Base-by-base conservation (phyloP, 306 rosid species). In the Gillenia trifoliata region DNA sequence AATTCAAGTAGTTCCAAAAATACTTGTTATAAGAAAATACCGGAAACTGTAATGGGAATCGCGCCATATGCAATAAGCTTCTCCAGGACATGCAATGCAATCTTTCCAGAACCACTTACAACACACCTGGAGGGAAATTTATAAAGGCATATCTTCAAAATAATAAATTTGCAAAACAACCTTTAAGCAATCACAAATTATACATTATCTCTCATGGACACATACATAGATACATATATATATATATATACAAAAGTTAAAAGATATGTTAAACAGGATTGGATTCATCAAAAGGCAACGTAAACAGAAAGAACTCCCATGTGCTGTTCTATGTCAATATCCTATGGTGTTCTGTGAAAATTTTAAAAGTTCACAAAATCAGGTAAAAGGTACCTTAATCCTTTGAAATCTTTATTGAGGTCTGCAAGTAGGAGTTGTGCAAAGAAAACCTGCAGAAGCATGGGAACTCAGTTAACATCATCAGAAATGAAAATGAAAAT, bases 41-140 rank as follows among this genome's bases (percentile, higher is more conserved):
- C 97, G 36, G 97, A 92, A 68, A 95, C 97, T 56, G 98, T 76
- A 81, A 95, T 82, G 59, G 99, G 99, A 74, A 90, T 86, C 64
- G 98, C 98, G 50, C 99, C 99, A 70, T 90, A 95, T 31, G 97
- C 99, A 83, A 90, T 84, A 69, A 95, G 95, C 90, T 95, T 95
- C 81, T 95, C 99, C 73, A 95, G 83, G 81, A 95, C 99, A 89
- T 95, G 98, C 93, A 95, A 61, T 72, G 99, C 97, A 70, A 95
- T 92, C 91, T 95, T 95, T 87, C 99, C 99, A 78, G 91, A 95
- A 74, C 99, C 99, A 30, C 93, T 92, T 60, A 95, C 95, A 50
- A 75, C 97, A 73, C 98, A 95, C 84, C 99, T 95, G 74, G 70
- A 77, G 66, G 17, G 26, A 54, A 80, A 79, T 29, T 64, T 74